phyloP scores from a whole-genome alignment of 805 yeast genomes.

The Suhomyces pyralidae region DNA sequence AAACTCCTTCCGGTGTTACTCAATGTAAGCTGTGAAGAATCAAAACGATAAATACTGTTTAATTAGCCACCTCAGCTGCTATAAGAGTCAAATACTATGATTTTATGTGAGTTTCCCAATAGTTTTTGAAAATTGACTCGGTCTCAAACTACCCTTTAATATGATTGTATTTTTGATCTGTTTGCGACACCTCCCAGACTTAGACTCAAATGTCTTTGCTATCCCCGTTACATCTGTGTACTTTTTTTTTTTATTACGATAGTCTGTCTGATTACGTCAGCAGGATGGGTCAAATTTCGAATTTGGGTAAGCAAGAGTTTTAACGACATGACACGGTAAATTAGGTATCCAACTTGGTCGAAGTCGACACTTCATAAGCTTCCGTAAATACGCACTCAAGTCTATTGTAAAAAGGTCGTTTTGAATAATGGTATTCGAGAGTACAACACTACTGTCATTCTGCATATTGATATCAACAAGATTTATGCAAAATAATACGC shows the following conservation, averaged over 20 bases:
- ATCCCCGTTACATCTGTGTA: background rate
- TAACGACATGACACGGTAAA: background rate
- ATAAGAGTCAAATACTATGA: background rate
- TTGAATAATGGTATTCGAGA: background rate
- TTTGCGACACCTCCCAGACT: background rate
- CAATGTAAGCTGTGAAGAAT: background rate
- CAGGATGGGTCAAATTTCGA: background rate
- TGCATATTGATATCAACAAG: background rate
- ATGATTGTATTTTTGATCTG: background rate
- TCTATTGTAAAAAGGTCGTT: background rate
- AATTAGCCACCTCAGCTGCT: background rate
- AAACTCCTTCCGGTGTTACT: background rate
- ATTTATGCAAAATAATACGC: background rate
- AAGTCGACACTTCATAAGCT: background rate
- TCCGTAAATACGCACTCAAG: background rate
- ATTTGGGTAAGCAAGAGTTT: background rate
- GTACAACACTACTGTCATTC: background rate
- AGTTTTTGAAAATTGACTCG: background rate
- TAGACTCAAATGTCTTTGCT: background rate
- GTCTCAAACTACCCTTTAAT: background rate
- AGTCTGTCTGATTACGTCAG: background rate
- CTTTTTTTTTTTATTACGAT: background rate
- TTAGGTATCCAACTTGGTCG: background rate
- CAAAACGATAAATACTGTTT: background rate
- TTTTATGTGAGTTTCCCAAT: background rate